phyloP scores from a whole-genome alignment of 805 yeast genomes.

The Hermanozyma aechmeae region DNA sequence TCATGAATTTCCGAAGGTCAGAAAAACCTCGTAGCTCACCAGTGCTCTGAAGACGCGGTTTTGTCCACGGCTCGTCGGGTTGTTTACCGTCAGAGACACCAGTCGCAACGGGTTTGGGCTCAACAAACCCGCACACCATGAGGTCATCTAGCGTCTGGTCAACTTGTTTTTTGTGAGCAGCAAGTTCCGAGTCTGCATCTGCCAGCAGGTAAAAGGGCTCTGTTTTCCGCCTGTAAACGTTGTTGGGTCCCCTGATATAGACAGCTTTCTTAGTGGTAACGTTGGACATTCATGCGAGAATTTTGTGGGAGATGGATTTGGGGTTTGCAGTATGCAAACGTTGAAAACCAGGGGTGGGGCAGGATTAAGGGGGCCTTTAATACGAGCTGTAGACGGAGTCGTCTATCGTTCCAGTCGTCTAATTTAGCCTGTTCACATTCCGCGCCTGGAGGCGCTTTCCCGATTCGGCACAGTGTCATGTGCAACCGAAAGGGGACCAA shows the following conservation, averaged over 20 bases:
- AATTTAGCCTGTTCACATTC: background rate
- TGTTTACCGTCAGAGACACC: background rate
- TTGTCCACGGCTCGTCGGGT: too few species aligned
- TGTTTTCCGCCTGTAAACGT: constrained; percentile 4
- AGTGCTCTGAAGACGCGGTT: background rate
- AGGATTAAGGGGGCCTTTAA: background rate
- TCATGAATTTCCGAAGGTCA: background rate
- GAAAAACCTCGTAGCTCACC: background rate
- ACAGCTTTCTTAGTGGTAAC: constrained; percentile 2
- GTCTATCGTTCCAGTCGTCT: background rate
- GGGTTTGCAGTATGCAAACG: background rate
- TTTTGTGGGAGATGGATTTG: background rate
- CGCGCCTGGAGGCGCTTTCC: background rate
- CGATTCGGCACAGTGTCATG: too few species aligned
- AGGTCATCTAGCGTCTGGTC: background rate
- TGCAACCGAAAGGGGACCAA: too few species aligned
- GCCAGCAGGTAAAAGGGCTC: too few species aligned
- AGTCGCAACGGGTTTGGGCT: background rate
- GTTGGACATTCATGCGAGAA: background rate
- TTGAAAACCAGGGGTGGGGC: background rate
- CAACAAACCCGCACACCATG: background rate
- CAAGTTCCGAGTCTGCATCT: too few species aligned
- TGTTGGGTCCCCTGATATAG: constrained; percentile 6
- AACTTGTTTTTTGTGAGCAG: background rate
- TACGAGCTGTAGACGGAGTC: background rate